These are phyloP conservation scores for Talaromyces piceae DNA, from an alignment of 2,329 filamentous ascomycete genomes.

Conservation along the genomic window DNA sequence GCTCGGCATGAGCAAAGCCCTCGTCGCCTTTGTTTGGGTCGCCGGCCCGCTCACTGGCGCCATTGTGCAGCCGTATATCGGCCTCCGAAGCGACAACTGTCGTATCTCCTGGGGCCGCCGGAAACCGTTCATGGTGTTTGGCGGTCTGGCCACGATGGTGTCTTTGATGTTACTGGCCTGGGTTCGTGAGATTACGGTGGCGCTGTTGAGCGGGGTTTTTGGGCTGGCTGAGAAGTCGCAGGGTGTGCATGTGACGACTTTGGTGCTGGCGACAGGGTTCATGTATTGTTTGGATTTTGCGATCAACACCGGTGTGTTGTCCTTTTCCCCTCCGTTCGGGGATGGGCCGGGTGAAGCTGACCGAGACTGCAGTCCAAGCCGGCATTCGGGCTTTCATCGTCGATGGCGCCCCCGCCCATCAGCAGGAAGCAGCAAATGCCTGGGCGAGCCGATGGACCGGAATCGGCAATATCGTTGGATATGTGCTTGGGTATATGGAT, in stretches of 20 bases:
- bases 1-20: conserved; percentile 71
- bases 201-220: conserved; percentile 60
- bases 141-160: conserved; percentile 58
- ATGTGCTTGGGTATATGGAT: conserved; percentile 76
- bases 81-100: conserved; percentile 73
- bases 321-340: not conserved
- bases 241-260: conserved; percentile 58
- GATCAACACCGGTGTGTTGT: conserved; percentile 71
- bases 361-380: conserved; percentile 61
- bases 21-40: conserved; percentile 80
- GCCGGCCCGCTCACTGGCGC: conserved; percentile 72
- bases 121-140: conserved; percentile 72
- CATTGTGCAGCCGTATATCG: conserved; percentile 74
- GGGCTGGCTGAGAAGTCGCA: conserved; percentile 60
- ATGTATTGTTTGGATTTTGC: conserved; percentile 90
- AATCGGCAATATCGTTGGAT: conserved; percentile 84
- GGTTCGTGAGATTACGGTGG: conserved; percentile 65
- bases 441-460: conserved; percentile 87
- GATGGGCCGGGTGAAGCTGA: not conserved
- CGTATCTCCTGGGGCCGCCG: conserved; percentile 67
- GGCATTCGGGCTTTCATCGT: conserved; percentile 87
- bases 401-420: conserved; percentile 83
- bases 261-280: conserved; percentile 72
- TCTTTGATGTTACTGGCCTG: conserved; percentile 65
- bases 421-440: conserved; percentile 88